phyloP scores from a whole-genome alignment of 2,329 filamentous ascomycete genomes.

The Nigrospora sphaerica region DNA sequence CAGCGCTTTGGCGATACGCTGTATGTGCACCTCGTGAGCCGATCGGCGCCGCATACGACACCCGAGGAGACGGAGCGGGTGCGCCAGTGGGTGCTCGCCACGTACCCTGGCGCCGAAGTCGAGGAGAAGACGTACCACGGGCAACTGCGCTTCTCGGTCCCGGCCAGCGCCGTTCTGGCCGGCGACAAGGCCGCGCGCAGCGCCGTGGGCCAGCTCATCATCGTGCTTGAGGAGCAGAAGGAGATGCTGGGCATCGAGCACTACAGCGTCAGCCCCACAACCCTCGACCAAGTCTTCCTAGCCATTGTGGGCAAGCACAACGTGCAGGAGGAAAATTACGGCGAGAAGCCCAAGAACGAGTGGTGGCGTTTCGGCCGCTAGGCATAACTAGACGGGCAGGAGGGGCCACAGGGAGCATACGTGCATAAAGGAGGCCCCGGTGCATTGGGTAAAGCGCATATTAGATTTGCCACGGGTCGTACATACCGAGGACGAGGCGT shows the following conservation, averaged over 20 bases:
- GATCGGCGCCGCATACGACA: conserved; percentile 65
- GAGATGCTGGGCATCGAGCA: conserved; percentile 67
- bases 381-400: too few relatives aligned
- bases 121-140: conserved; percentile 76
- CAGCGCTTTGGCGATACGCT: conserved; percentile 70
- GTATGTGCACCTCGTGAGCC: conserved; percentile 75
- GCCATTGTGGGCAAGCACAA: conserved; percentile 76
- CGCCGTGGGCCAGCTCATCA: conserved; percentile 63
- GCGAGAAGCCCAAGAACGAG: background rate
- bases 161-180: conserved; percentile 35
- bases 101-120: conserved; percentile 58
- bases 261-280: conserved; percentile 81
- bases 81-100: conserved; percentile 54
- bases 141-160: conserved; percentile 78
- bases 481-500: too few relatives aligned
- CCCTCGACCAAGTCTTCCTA: conserved; percentile 85
- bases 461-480: too few relatives aligned
- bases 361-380: background rate
- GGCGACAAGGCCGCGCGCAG: conserved; percentile 20
- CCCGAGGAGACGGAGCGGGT: conserved; percentile 61
- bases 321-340: conserved; percentile 64
- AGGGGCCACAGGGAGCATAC: too few relatives aligned
- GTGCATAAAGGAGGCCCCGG: too few relatives aligned
- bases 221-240: conserved; percentile 65
- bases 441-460: too few relatives aligned